These are phyloP conservation scores for Pleurotus cornucopiae DNA, from an alignment of 768 basidiomycete species.

Conservation along the genomic window DNA sequence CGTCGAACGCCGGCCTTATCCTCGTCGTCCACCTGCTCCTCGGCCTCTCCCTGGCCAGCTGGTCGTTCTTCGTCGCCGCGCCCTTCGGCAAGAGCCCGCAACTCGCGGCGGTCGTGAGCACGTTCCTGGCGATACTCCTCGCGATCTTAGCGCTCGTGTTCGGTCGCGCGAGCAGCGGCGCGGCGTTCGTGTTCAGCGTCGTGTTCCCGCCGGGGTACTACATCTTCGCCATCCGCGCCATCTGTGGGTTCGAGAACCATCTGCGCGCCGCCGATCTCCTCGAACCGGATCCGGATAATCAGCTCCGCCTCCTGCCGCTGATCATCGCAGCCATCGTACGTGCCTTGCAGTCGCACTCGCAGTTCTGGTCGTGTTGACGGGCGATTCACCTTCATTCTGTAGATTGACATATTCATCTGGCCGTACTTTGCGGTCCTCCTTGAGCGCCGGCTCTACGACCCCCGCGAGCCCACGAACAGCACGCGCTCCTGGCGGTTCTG, in stretches of 20 bases:
- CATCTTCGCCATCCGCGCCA: constrained; percentile 63
- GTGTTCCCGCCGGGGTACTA: constrained; percentile 77
- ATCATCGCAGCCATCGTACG: constrained; percentile 64
- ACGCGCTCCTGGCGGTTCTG: constrained; percentile 30
- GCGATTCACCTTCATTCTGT: neutral
- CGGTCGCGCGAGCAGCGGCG: constrained; percentile 31
- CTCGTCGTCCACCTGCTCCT: constrained; percentile 63
- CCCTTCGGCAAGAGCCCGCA: constrained; percentile 74
- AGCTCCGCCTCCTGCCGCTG: constrained; percentile 50
- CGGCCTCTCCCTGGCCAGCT: constrained; percentile 63
- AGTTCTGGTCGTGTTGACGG: neutral
- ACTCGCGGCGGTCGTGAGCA: constrained; percentile 62
- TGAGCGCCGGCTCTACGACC: constrained; percentile 62
- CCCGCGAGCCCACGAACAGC: constrained; percentile 29
- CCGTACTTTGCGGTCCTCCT: constrained; percentile 59
- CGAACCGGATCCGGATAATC: constrained; percentile 56
- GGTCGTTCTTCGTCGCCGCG: constrained; percentile 66
- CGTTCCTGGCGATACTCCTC: constrained; percentile 61
- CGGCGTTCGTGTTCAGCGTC: constrained; percentile 59
- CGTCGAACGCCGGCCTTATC: constrained; percentile 55
- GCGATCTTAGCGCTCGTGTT: constrained; percentile 64
- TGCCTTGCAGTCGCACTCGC: neutral
- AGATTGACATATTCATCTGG: constrained; percentile 76
- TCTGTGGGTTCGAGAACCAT: constrained; percentile 65
- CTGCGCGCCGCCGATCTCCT: constrained; percentile 49